Base-by-base conservation (phyloP, 495 filamentous ascomycete species). In the Xanthoparmelia taractica region DNA sequence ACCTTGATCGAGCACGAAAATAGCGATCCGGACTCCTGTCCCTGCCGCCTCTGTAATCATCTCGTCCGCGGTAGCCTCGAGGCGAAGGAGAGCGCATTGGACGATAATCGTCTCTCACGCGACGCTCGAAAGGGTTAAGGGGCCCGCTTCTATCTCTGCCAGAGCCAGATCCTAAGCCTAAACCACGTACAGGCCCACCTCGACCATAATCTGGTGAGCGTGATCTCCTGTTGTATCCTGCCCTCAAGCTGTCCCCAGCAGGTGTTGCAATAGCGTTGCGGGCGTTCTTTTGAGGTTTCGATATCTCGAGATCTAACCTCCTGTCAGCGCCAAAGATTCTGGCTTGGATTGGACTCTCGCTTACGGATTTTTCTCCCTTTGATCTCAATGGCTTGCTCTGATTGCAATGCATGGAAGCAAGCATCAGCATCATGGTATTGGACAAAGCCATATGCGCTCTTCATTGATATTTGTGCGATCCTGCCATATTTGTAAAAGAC, bases 391-490 rank as follows among this genome's bases (percentile, higher is more conserved):
- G 89, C 90, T 74, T 97, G 90, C 65, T 96, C 87, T 7, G 76
- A 76, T 31, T 88, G 80, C 63, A 97, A 80, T 18, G 92, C 91
- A 34, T 79, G 77, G 63, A 83, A 78, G 66, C 91, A 94, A 67
- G 91, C 86, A 17, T 76, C 76, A 6, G 84, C 76, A 41, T 91
- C 90, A 60, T 96, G 80, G 65, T 93, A 98, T 71, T 98, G 94
- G 47, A 97, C 91, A 69, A 98, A 98, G 6, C 94, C 94, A 75
- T 96, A 98, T 3, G 92, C 92, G 72, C 92, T 90, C 71, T 97
- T 97, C 70, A 98, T 90, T 3, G 92, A 96, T 45, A 98, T 91
- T 72, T 98, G 94, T 4, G 93, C 93, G 41, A 98, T 77, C 61
- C 86, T 87, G 40, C 94, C 94, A 73, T 92, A 92, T 50, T 82